A percentile compares a stretch with the other conserved stretches of the same genome.
These are phyloP conservation scores for Chalara sp. DNA, from an alignment of 2,329 filamentous ascomycete species.

Conservation along the genomic window DNA sequence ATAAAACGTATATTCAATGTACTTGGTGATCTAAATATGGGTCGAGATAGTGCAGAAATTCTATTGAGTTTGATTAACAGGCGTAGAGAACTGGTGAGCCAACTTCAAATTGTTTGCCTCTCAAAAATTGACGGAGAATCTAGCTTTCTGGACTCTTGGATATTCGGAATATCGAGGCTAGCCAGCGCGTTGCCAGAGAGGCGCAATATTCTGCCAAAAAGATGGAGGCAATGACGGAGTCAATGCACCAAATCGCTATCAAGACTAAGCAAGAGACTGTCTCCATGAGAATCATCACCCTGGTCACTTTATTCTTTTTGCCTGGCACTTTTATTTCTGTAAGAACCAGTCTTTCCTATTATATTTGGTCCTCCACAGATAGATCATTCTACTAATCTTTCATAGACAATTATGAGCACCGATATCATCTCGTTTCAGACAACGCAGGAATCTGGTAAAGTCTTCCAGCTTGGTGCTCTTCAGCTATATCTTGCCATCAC, in stretches of 20 bases:
- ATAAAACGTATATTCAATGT: conserved; percentile 15
- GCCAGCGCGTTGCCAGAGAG: conserved; percentile 18
- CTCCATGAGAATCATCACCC: conserved; percentile 35
- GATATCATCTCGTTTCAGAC: conserved; percentile 27
- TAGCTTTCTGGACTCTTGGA: conserved; percentile 30
- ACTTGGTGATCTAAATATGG: conserved; percentile 19
- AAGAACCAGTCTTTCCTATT: conserved; percentile 10
- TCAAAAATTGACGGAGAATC: conserved; percentile 2
- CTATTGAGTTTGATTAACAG: conserved; percentile 18
- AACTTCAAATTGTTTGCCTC: neutral
- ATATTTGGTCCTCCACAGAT: too few species aligned
- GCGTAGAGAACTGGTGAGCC: conserved; percentile 12
- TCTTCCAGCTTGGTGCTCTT: conserved; percentile 20
- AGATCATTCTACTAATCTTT: neutral
- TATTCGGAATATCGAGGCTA: conserved; percentile 27
- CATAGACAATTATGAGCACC: conserved; percentile 35
- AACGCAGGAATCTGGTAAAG: conserved; percentile 3
- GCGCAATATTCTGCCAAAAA: conserved; percentile 15
- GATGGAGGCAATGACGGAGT: conserved; percentile 20
- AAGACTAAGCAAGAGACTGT: conserved; percentile 33
- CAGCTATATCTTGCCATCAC: conserved; percentile 28
- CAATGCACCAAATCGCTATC: conserved; percentile 28
- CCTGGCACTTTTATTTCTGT: conserved; percentile 37
- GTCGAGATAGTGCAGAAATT: conserved; percentile 17
- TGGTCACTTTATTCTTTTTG: conserved; percentile 35